Base-by-base conservation (phyloP, 1,284 basidiomycete species). In the Anthracocystis walkeri region DNA sequence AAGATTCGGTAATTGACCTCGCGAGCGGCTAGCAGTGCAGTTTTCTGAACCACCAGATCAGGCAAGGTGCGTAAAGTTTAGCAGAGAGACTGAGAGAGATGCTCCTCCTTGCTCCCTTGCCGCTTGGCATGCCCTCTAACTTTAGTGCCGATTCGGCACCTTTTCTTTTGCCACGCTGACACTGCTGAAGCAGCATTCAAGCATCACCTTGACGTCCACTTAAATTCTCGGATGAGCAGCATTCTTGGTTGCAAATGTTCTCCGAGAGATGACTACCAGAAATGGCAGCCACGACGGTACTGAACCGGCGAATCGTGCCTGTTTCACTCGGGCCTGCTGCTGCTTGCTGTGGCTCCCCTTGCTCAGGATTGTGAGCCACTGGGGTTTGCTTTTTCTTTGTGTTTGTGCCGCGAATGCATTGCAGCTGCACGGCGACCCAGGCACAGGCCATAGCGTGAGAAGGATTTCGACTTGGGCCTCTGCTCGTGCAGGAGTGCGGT, bases 41-140 rank as follows among this genome's bases (percentile, higher is more conserved):
- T 42, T 20, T 33, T 38, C 35, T 21, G 41, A 20, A 20, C 41
- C 41, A 6, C 41, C 27, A 29, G 16, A n/a, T 14, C 21, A 14
- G 14, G 27, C 27, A 18, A 29, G 7, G 46, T 48, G 16, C n/a
- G 6, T n/a, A n/a, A n/a, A n/a, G n/a, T n/a, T 16, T 16, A 21
- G 27, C 11, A 18, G 14, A 45, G 49, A 21, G 40, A n/a, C n/a
- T 50, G 62, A 42, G 14, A n/a, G 7, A 20, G n/a, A 20, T 25
- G 45, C 21, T 23, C 5, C 33, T 23, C 21, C 44, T 46, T 41
- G 25, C 52, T 44, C 62, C 49, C 62, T 61, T 64, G 38, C 67
- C 41, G 61, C 62, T 65, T 65, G 62, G 67, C 61, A 61, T 52
- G 62, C 31, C 31, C 11, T 18, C 44, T 50, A 38, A 38, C 35